Conservation (phyloP, 2,329 filamentous ascomycete species). For the Phoma herbarum region DNA sequence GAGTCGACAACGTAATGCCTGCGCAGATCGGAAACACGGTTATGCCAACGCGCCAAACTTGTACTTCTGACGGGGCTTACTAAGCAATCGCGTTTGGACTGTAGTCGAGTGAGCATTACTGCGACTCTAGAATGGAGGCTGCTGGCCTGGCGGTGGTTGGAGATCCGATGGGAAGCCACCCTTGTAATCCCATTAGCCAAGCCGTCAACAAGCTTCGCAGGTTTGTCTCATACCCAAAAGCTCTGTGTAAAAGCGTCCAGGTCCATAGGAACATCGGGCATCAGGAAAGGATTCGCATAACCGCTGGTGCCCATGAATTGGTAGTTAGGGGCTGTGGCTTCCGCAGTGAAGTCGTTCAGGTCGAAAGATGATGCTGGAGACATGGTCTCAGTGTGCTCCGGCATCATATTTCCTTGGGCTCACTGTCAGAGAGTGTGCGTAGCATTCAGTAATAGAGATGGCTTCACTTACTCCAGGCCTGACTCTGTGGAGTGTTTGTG, state of each 20-base stretch:
- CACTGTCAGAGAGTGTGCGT: neutral
- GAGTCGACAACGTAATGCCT: neutral
- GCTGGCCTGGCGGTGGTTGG: neutral
- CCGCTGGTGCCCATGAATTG: constrained; percentile 18
- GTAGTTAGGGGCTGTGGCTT: constrained; percentile 3
- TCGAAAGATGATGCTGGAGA: constrained; percentile 30
- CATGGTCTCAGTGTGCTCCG: constrained; percentile 10
- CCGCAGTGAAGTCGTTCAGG: constrained; percentile 21
- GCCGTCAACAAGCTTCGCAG: neutral
- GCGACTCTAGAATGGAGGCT: neutral
- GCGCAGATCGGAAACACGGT: neutral
- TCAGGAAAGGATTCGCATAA: constrained; percentile 27
- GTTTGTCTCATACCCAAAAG: constrained; percentile 34
- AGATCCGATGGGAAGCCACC: constrained; percentile 8
- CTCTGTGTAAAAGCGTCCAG: constrained; percentile 27
- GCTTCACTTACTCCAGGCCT: constrained; percentile 21
- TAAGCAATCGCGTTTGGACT: neutral
- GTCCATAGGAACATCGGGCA: constrained; percentile 35
- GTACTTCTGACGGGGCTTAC: no score
- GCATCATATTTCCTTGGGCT: constrained; percentile 4
- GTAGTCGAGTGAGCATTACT: neutral
- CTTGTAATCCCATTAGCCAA: constrained; percentile 1
- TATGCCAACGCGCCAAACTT: neutral
- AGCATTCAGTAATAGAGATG: neutral
- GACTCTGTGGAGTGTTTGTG: neutral